phyloP scores from a whole-genome alignment of 495 filamentous ascomycete species.

The Penicillium pulvis region DNA sequence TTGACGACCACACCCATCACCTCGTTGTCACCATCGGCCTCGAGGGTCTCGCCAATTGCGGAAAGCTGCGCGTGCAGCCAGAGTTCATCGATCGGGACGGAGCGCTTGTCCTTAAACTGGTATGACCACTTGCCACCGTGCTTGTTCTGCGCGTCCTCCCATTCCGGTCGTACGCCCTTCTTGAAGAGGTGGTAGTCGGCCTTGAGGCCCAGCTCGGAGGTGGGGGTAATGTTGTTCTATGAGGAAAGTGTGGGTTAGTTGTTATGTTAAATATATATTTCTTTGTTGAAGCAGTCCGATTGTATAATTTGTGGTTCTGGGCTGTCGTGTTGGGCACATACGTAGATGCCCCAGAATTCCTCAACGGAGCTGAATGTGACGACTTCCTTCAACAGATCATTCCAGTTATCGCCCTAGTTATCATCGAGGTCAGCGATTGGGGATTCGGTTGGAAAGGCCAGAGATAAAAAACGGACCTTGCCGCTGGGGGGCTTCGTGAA shows the following conservation, averaged over 20 bases:
- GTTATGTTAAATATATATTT: neutral
- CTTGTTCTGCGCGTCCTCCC: constrained; percentile 98
- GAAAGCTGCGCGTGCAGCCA: constrained; percentile 97
- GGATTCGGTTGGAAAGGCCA: neutral
- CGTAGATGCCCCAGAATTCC: constrained; percentile 99
- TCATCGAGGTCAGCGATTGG: constrained; percentile 20
- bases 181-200: constrained; percentile 99
- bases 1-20: constrained; percentile 99
- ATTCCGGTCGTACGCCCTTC: constrained; percentile 92
- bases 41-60: constrained; percentile 96
- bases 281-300: neutral
- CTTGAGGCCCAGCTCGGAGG: constrained; percentile 93
- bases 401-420: constrained; percentile 93
- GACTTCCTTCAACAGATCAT: constrained; percentile 94
- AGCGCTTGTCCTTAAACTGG: constrained; percentile 92
- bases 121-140: constrained; percentile 98
- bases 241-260: neutral
- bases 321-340: constrained; percentile 50
- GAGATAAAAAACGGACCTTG: constrained; percentile 63
- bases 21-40: constrained; percentile 86
- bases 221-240: constrained; percentile 97
- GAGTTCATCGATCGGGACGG: constrained; percentile 86
- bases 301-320: too few relatives aligned
- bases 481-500: constrained; percentile 98
- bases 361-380: constrained; percentile 98